These are phyloP conservation scores for Talaromyces ruber DNA, from an alignment of 495 filamentous ascomycete genomes.

Conservation along the genomic window DNA sequence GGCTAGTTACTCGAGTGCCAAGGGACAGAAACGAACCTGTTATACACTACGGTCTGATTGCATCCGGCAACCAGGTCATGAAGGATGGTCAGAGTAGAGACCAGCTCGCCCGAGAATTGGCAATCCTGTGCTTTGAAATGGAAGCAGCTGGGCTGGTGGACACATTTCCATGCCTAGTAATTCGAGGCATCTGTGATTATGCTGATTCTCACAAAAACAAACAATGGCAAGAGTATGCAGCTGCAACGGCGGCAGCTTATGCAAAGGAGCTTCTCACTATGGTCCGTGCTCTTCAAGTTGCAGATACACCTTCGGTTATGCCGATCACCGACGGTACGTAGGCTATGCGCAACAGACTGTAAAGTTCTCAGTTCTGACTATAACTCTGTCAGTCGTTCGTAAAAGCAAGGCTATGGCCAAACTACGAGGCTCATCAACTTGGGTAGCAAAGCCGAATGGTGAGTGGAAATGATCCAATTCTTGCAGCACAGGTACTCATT, in stretches of 20 bases:
- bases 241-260: slow-evolving; percentile 21
- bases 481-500: neutral
- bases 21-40: slow-evolving; percentile 7
- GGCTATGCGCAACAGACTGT: neutral
- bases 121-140: slow-evolving; percentile 23
- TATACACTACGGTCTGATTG: slow-evolving; percentile 29
- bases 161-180: slow-evolving; percentile 23
- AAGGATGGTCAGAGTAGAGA: slow-evolving; percentile 23
- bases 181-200: slow-evolving; percentile 30
- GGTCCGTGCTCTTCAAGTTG: neutral
- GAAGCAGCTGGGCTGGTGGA: slow-evolving; percentile 25
- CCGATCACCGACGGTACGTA: neutral
- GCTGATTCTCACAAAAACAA: slow-evolving; percentile 29
- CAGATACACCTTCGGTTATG: neutral
- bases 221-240: slow-evolving; percentile 26
- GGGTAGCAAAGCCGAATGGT: neutral
- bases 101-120: slow-evolving; percentile 19
- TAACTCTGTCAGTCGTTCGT: neutral
- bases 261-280: slow-evolving; percentile 18
- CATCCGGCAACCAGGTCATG: slow-evolving; percentile 28
- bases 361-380: neutral
- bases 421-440: neutral
- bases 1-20: slow-evolving; percentile 4
- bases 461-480: neutral
- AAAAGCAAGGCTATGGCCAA: neutral